Evolutionary conservation across 495 filamentous ascomycete genomes (phyloP), one percentile per base, ranked within the genome.

Genomic region (Halenospora varia): DNA sequence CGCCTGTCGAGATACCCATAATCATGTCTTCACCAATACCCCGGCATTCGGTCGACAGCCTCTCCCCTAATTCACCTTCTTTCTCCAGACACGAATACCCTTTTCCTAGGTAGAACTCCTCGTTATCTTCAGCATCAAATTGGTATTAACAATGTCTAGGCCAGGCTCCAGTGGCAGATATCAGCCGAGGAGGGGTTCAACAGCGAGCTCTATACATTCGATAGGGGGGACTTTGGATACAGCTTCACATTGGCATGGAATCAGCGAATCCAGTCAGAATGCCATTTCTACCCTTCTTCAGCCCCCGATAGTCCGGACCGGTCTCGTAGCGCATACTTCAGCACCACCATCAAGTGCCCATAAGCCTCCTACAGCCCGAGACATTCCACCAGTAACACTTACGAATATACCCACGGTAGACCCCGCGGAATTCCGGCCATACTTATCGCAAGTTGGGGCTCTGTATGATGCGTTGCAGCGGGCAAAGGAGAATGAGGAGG

Each of bases 231-330:
- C 87, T 40, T 71, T 96, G 57, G 90, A 96, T 44, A 78, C 68
- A 68, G 74, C 80, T 75, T 75, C 72, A 65, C 71, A 76, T 46
- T 77, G 84, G 67, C 73, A 77, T 51, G 78, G 84, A 25, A 80
- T 94, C 59, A 81, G 82, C 39, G 91, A 97, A 66, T 81, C 83
- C 3, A 84, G 85, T 8, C 87, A 90, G 60, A 96, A 96, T 82
- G 90, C 94, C 57, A 97, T 99, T 65, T 96, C 94, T 22, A 94
- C 88, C 2, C 81, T 99, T 13, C 80, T 97, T 18, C 92, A 96
- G 66, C 84, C 90, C 17, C 92, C 95, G 0, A 94, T 94, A 57
- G 81, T 93, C 23, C 89, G 95, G 52, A 94, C 92, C 17, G 93
- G 90, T 45, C 78, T 96, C 46, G 76, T 87, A 13, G 85, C 91